phyloP scores from a whole-genome alignment of 768 basidiomycete species.

The Trichaptum fuscoviolaceum region DNA sequence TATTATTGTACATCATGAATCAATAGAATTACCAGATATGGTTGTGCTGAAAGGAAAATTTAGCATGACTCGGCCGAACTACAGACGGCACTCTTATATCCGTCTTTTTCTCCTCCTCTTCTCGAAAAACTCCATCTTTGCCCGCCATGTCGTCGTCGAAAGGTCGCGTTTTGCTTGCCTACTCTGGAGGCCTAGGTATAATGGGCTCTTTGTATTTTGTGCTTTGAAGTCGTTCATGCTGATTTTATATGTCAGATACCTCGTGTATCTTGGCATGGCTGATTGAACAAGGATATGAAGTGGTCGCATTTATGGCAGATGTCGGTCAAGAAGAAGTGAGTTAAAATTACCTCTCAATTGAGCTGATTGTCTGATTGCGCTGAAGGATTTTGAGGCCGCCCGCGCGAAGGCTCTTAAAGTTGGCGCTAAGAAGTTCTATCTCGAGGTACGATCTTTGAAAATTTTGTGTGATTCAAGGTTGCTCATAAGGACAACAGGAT shows the following conservation, averaged over 20 bases:
- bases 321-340: slow-evolving; percentile 85
- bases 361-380: background rate
- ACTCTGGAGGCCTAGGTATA: slow-evolving; percentile 96
- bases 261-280: slow-evolving; percentile 99
- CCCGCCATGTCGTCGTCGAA: background rate
- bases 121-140: background rate
- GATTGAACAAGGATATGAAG: slow-evolving; percentile 97
- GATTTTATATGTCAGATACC: slow-evolving; percentile 57
- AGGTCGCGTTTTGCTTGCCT: slow-evolving; percentile 92
- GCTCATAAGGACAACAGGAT: slow-evolving; percentile 48
- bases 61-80: background rate
- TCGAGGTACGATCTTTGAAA: slow-evolving; percentile 27
- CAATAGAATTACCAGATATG: background rate
- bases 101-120: background rate
- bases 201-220: slow-evolving; percentile 11
- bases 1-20: background rate
- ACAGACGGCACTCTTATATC: background rate
- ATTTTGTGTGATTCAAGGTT: slow-evolving; percentile 3
- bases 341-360: slow-evolving; percentile 4
- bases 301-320: slow-evolving; percentile 95
- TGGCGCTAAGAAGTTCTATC: slow-evolving; percentile 47
- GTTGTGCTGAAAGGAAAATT: background rate
- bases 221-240: slow-evolving; percentile 3
- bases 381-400: slow-evolving; percentile 47
- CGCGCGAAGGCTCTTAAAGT: slow-evolving; percentile 43